phyloP scores from a whole-genome alignment of 495 filamentous ascomycete genomes.

The Glarea lozoyensis region DNA sequence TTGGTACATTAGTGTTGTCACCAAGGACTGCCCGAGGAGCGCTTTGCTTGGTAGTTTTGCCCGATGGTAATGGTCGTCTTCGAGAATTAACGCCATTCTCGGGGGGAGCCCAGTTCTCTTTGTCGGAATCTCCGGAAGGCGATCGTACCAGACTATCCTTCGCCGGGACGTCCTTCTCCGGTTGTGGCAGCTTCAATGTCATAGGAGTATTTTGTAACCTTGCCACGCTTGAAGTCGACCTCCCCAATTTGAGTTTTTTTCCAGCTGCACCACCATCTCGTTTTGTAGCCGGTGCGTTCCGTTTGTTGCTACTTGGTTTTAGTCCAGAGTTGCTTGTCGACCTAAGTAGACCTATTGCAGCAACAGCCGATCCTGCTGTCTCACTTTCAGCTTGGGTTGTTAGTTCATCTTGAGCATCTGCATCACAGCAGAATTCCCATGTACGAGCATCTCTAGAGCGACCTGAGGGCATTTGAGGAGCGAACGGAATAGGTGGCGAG shows the following conservation, averaged over 20 bases:
- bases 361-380: slow-evolving; percentile 59
- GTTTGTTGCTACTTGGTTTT: slow-evolving; percentile 43
- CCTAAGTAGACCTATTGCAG: slow-evolving; percentile 62
- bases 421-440: slow-evolving; percentile 78
- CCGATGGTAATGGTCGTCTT: slow-evolving; percentile 16
- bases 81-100: slow-evolving; percentile 25
- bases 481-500: slow-evolving; percentile 16
- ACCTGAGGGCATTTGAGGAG: slow-evolving; percentile 42
- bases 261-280: slow-evolving; percentile 37
- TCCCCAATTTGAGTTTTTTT: slow-evolving; percentile 58
- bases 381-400: slow-evolving; percentile 64
- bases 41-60: slow-evolving; percentile 5
- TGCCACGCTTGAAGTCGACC: slow-evolving; percentile 57
- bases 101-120: slow-evolving; percentile 71
- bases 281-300: slow-evolving; percentile 43
- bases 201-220: slow-evolving; percentile 44
- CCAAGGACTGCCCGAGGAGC: slow-evolving; percentile 14
- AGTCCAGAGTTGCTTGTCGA: slow-evolving; percentile 49
- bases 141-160: slow-evolving; percentile 15
- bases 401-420: slow-evolving; percentile 60
- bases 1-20: slow-evolving; percentile 29
- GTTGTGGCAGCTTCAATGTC: slow-evolving; percentile 8
- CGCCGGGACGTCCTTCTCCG: not conserved
- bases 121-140: slow-evolving; percentile 66
- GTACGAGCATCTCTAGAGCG: slow-evolving; percentile 73